phyloP scores from a whole-genome alignment of 2,329 filamentous ascomycete species.

The Ophiostoma ulmi region DNA sequence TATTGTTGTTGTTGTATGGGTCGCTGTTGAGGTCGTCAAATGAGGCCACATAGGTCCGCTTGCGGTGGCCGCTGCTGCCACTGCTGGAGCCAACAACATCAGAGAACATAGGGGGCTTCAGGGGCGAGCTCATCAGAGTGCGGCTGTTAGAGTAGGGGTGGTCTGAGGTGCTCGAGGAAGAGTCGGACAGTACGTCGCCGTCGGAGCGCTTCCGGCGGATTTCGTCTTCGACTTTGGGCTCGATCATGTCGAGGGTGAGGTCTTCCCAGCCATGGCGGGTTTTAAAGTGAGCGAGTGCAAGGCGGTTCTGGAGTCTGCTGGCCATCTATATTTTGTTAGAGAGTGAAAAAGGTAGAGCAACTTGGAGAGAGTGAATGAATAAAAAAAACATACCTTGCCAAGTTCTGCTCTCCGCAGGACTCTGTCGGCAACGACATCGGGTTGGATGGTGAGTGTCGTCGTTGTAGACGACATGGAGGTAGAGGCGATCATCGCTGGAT shows the following conservation, averaged over 20 bases:
- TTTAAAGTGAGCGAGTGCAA: conserved; percentile 95
- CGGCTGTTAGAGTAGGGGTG: conserved; percentile 59
- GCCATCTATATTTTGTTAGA: conserved; percentile 64
- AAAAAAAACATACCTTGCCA: conserved; percentile 57
- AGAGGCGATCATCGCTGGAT: conserved; percentile 24
- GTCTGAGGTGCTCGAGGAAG: conserved; percentile 78
- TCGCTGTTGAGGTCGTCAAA: conserved; percentile 43
- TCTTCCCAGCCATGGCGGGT: conserved; percentile 94
- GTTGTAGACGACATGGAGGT: conserved; percentile 30
- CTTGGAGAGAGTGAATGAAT: neutral
- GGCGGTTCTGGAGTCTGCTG: conserved; percentile 82
- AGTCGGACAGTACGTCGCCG: conserved; percentile 77
- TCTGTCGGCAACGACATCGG: conserved; percentile 60
- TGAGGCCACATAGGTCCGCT: conserved; percentile 57
- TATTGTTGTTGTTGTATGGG: conserved; percentile 26
- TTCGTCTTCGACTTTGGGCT: conserved; percentile 76
- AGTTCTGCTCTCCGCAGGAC: conserved; percentile 69
- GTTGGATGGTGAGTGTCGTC: conserved; percentile 51
- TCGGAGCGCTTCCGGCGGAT: conserved; percentile 65
- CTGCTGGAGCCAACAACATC: conserved; percentile 70
- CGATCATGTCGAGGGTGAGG: conserved; percentile 77
- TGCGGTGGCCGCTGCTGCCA: conserved; percentile 60
- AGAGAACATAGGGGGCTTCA: conserved; percentile 78
- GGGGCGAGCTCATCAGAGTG: conserved; percentile 74
- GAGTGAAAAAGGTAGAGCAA: neutral